Percentiles rank a stretch among this genome's conserved stretches.
Evolutionary conservation across 2,329 filamentous ascomycete genomes (phyloP).

Genomic region (Penicillium verrucosum): DNA sequence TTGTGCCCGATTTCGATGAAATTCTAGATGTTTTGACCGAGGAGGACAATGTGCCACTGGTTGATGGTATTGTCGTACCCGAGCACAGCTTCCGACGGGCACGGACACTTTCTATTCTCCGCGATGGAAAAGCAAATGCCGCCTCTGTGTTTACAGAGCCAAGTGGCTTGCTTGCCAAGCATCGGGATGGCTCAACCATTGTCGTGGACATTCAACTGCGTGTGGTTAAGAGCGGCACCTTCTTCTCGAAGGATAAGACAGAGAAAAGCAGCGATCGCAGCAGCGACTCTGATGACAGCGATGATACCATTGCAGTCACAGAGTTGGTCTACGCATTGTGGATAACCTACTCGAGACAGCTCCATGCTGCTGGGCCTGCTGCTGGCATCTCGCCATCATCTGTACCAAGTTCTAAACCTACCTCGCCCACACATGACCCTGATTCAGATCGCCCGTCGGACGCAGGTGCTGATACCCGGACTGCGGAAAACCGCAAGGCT

Average conservation of each 20-base stretch:
- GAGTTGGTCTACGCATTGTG: slow-evolving; percentile 93
- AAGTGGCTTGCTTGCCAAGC: slow-evolving; percentile 77
- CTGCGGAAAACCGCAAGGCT: slow-evolving; percentile 23
- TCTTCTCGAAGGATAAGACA: slow-evolving; percentile 56
- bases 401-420: slow-evolving; percentile 59
- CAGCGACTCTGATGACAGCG: slow-evolving; percentile 48
- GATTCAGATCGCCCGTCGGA: slow-evolving; percentile 67
- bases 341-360: slow-evolving; percentile 92
- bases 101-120: slow-evolving; percentile 75
- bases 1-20: slow-evolving; percentile 84
- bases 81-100: slow-evolving; percentile 94
- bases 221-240: slow-evolving; percentile 84
- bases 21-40: slow-evolving; percentile 77
- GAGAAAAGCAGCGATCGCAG: slow-evolving; percentile 63
- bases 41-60: slow-evolving; percentile 77
- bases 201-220: slow-evolving; percentile 96
- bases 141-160: slow-evolving; percentile 76
- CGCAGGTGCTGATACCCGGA: slow-evolving; percentile 28
- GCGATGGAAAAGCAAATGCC: slow-evolving; percentile 77
- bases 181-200: slow-evolving; percentile 86
- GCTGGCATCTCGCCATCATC: slow-evolving; percentile 54
- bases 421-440: slow-evolving; percentile 73
- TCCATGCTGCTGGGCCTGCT: slow-evolving; percentile 70
- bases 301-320: slow-evolving; percentile 51
- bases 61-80: slow-evolving; percentile 93